phyloP scores from a whole-genome alignment of 2,329 filamentous ascomycete genomes.

The Fusarium verticillioides region DNA sequence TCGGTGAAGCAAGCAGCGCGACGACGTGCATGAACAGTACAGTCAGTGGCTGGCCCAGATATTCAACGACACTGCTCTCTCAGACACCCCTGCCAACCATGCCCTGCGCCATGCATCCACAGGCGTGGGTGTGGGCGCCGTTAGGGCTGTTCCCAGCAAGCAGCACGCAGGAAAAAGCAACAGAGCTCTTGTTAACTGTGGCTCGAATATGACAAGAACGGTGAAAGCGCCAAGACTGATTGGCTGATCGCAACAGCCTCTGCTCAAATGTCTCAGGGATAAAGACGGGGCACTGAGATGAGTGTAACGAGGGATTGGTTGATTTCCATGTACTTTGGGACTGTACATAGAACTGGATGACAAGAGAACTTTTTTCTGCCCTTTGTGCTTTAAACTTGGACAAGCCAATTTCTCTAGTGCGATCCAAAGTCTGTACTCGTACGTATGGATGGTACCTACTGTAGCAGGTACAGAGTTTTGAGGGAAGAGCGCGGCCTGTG shows the following conservation, averaged over 20 bases:
- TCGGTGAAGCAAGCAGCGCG: conserved; percentile 48
- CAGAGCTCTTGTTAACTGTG: conserved; percentile 9
- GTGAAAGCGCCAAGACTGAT: conserved; percentile 43
- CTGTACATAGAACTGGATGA: conserved; percentile 14
- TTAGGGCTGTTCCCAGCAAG: conserved; percentile 43
- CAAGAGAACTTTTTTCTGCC: background rate
- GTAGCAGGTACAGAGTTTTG: background rate
- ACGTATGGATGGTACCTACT: background rate
- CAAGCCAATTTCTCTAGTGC: conserved; percentile 3
- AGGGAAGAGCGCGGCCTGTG: conserved; percentile 16
- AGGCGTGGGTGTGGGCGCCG: conserved; percentile 40
- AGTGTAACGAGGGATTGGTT: conserved; percentile 2
- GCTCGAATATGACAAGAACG: conserved; percentile 34
- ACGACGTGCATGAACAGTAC: conserved; percentile 49
- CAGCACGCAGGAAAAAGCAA: conserved; percentile 16
- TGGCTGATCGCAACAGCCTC: conserved; percentile 26
- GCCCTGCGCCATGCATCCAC: conserved; percentile 39
- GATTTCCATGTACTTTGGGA: background rate
- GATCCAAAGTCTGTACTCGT: background rate
- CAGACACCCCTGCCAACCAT: conserved; percentile 34
- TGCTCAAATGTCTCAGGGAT: conserved; percentile 20
- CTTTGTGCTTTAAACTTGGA: conserved; percentile 2
- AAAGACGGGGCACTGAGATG: conserved; percentile 26
- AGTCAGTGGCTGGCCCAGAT: conserved; percentile 44
- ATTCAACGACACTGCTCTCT: conserved; percentile 35